Evolutionary conservation across 1,284 basidiomycete species (phyloP), one percentile per base, ranked within the genome.

Genomic region (Heterobasidion parviporum): DNA sequence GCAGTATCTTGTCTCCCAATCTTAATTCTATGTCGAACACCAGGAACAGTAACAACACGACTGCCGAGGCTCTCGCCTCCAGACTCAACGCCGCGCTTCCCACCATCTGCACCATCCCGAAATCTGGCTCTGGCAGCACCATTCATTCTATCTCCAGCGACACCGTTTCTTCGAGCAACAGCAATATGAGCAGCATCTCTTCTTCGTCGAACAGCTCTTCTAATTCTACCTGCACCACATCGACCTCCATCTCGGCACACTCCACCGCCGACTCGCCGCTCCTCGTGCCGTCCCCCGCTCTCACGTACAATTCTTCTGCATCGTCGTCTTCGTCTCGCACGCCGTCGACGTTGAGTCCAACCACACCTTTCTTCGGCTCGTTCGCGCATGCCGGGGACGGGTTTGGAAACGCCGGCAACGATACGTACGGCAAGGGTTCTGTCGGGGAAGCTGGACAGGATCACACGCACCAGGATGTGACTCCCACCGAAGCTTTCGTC

Each of bases 311-410:
- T 47, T 62, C 61, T 6, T 61, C 60, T 14, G 53, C 53, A 6
- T 59, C 60, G 41, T 50, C 49, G 2, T 52, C 55, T 8, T 69
- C 69, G n/a, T 59, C 68, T 26, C 67, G 69, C 20, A 72, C 71
- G 18, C 70, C 71, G 0, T 68, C 66, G 20, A 65, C 70, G 38
- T 64, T 73, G 20, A 72, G 70, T 57, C 71, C 71, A 2, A 62
- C 69, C 10, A 73, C 71, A 41, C 71, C 71, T 1, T 72, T 68
- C 59, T 70, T 70, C 20, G 68, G 68, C 36, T 70, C 69, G 53
- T 70, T 71, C 58, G 58, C 62, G n/a, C 60, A 65, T 33, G 53
- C 57, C 20, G 59, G 60, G 8, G 70, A 70, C 20, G 58, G 63
- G 34, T 72, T 70, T 59, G 67, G 67, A 8, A 45, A 55, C 52